Conservation (phyloP, 345 rosid genomes). For the Balakata baccata region DNA sequence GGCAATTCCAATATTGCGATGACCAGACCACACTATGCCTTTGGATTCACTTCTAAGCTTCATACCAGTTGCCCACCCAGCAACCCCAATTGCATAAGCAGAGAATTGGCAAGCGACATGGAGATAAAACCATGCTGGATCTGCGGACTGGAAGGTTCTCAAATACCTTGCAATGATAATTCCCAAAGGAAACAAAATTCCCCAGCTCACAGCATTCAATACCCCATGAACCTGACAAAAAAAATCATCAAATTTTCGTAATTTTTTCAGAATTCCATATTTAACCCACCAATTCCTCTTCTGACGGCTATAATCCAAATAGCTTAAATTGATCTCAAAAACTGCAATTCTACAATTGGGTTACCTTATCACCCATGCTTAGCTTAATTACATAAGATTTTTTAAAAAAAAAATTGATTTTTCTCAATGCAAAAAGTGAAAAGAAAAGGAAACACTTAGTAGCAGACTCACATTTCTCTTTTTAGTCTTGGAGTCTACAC, state of each 20-base stretch:
- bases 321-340: neutral
- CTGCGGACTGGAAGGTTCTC: constrained; percentile 63
- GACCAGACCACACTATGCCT: constrained; percentile 35
- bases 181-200: constrained; percentile 72
- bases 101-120: constrained; percentile 68
- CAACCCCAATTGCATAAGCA: constrained; percentile 70
- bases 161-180: constrained; percentile 66
- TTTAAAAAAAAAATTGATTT: neutral
- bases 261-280: neutral
- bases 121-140: constrained; percentile 86
- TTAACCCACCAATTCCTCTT: too few relatives aligned
- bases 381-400: neutral
- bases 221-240: constrained; percentile 70
- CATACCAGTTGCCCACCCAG: constrained; percentile 90
- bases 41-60: constrained; percentile 73
- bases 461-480: constrained; percentile 52
- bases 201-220: constrained; percentile 87
- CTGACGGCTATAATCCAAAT: neutral
- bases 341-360: neutral
- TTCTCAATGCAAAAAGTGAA: too few relatives aligned
- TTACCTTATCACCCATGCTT: too few relatives aligned
- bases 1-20: constrained; percentile 68
- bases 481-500: constrained; percentile 28
- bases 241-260: neutral
- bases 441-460: neutral